Conservation (phyloP, 345 rosid species). For the Camelina hispida region DNA sequence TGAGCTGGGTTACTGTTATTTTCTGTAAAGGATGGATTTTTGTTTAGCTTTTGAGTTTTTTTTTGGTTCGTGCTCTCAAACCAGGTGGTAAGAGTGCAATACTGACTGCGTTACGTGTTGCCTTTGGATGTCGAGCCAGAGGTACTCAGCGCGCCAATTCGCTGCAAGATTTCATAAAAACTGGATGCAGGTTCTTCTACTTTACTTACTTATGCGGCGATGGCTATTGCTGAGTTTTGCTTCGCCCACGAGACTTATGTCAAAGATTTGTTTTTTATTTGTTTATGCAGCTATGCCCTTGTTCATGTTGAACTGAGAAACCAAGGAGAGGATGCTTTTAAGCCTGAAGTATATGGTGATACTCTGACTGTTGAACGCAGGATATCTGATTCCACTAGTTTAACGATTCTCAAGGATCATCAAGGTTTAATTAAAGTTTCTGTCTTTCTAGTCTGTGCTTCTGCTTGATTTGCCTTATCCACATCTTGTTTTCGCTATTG, state of each 20-base stretch:
- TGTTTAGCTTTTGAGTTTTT: constrained; percentile 3
- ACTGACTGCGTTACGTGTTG: constrained; percentile 82
- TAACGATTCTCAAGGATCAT: constrained; percentile 64
- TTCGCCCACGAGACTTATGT: neutral
- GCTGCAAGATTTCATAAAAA: constrained; percentile 82
- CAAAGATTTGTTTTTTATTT: neutral
- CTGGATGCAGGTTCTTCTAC: constrained; percentile 73
- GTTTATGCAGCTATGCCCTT: constrained; percentile 59
- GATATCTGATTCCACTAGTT: constrained; percentile 61
- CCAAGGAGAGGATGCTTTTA: constrained; percentile 74
- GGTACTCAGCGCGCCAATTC: constrained; percentile 84
- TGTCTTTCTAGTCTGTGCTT: neutral
- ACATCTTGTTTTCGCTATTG: neutral
- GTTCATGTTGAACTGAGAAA: constrained; percentile 75
- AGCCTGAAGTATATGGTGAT: constrained; percentile 67
- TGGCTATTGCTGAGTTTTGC: neutral
- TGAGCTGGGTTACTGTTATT: constrained; percentile 4
- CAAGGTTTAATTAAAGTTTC: constrained; percentile 51
- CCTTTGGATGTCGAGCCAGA: constrained; percentile 87
- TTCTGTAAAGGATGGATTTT: neutral
- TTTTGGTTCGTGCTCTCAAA: neutral
- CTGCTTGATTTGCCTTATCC: neutral
- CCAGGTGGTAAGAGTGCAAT: constrained; percentile 93
- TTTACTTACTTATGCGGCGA: too few relatives aligned
- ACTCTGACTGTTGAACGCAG: constrained; percentile 71